Evolutionary conservation across 2,329 filamentous ascomycete genomes (phyloP).

Genomic region (Blastomyces percursus): DNA sequence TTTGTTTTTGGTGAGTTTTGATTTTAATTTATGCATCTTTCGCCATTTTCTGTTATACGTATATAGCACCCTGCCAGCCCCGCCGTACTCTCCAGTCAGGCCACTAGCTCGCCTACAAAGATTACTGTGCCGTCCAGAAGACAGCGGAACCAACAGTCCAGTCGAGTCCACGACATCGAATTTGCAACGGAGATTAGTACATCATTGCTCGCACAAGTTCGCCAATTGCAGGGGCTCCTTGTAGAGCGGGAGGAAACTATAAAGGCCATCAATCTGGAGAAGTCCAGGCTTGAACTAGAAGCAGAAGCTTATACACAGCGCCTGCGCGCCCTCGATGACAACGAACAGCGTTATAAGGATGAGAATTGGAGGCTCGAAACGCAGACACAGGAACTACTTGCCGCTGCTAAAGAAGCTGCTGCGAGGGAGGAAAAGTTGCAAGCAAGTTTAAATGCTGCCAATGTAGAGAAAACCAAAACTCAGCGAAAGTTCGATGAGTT

Average conservation of each 20-base stretch:
- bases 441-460: conserved; percentile 57
- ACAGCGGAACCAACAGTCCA: conserved; percentile 78
- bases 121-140: conserved; percentile 76
- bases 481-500: conserved; percentile 88
- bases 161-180: conserved; percentile 87
- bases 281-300: conserved; percentile 70
- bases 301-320: conserved; percentile 68
- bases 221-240: conserved; percentile 74
- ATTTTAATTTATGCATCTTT: conserved; percentile 9
- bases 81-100: conserved; percentile 72
- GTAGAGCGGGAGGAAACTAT: conserved; percentile 80
- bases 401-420: conserved; percentile 60
- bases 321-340: conserved; percentile 76
- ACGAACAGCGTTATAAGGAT: conserved; percentile 91
- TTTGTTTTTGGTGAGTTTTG: background rate
- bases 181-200: conserved; percentile 98
- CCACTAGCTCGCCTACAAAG: conserved; percentile 79
- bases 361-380: conserved; percentile 98
- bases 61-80: conserved; percentile 58
- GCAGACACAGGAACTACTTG: conserved; percentile 71
- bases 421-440: conserved; percentile 76
- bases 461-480: conserved; percentile 62
- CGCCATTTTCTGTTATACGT: conserved; percentile 1
- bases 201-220: conserved; percentile 84
- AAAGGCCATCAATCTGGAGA: conserved; percentile 62